These are phyloP conservation scores for Stachybotrys elegans DNA, from an alignment of 2,329 filamentous ascomycete species.

Conservation along the genomic window DNA sequence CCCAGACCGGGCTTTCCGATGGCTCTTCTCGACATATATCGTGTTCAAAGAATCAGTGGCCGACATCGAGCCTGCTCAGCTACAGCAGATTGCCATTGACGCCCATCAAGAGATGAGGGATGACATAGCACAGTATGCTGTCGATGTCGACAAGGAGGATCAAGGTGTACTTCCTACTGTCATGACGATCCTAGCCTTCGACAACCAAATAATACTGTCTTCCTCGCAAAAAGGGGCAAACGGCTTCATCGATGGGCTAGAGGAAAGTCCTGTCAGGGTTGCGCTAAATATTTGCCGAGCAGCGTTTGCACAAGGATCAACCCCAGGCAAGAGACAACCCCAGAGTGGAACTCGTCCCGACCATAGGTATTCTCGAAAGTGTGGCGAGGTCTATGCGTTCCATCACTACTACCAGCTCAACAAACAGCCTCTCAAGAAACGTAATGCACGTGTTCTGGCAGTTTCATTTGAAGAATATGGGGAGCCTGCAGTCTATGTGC, in stretches of 20 bases:
- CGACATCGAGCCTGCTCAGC: slow-evolving; percentile 1
- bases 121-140: slow-evolving; percentile 2
- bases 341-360: not conserved
- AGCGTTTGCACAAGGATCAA: not conserved
- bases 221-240: slow-evolving; percentile 6
- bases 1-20: too few relatives aligned
- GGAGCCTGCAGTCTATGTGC: not conserved
- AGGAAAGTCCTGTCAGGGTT: not conserved
- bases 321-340: not conserved
- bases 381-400: slow-evolving; percentile 6
- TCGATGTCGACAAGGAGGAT: not conserved
- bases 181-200: slow-evolving; percentile 6
- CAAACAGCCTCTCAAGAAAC: not conserved
- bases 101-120: slow-evolving; percentile 3
- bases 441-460: not conserved
- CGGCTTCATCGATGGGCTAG: slow-evolving; percentile 1
- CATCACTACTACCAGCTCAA: slow-evolving; percentile 4
- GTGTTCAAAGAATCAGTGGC: not conserved
- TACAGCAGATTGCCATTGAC: slow-evolving; percentile 4
- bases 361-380: slow-evolving; percentile 1
- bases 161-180: not conserved
- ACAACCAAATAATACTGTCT: slow-evolving; percentile 5
- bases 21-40: not conserved
- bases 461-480: not conserved
- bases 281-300: not conserved